Conservation (phyloP, 257 asterid genomes). For the Jaltomata sinuosa region DNA sequence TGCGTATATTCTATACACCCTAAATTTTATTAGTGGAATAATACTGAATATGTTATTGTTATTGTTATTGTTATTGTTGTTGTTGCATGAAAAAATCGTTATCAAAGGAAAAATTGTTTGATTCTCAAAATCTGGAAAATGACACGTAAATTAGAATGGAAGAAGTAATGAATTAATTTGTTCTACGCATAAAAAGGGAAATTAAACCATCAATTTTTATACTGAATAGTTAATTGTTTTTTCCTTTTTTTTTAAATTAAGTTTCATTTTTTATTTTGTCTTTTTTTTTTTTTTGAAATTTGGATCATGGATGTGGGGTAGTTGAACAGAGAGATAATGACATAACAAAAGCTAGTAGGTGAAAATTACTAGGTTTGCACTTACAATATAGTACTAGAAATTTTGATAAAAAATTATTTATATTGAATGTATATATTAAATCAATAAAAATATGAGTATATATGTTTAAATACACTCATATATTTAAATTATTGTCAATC, state of each 20-base stretch:
- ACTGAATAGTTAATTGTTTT: neutral
- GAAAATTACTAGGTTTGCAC: neutral
- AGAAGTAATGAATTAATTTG: neutral
- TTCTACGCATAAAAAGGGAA: neutral
- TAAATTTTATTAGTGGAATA: neutral
- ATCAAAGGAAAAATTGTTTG: rapidly evolving
- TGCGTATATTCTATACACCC: no score
- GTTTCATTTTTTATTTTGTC: no score
- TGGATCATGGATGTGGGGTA: neutral
- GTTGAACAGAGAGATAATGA: neutral
- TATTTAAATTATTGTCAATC: neutral
- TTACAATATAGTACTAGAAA: neutral
- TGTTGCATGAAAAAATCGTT: neutral
- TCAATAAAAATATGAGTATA: neutral
- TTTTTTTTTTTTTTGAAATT: neutral
- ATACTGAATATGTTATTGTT: neutral
- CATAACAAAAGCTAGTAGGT: neutral
- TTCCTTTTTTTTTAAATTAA: neutral
- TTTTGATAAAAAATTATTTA: neutral
- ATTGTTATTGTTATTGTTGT: neutral
- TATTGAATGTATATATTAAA: neutral
- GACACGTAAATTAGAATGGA: neutral
- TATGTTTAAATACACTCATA: neutral
- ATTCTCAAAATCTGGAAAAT: neutral
- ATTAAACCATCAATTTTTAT: neutral